phyloP scores from a whole-genome alignment of 306 rosid species.

The Quercus rubra region DNA sequence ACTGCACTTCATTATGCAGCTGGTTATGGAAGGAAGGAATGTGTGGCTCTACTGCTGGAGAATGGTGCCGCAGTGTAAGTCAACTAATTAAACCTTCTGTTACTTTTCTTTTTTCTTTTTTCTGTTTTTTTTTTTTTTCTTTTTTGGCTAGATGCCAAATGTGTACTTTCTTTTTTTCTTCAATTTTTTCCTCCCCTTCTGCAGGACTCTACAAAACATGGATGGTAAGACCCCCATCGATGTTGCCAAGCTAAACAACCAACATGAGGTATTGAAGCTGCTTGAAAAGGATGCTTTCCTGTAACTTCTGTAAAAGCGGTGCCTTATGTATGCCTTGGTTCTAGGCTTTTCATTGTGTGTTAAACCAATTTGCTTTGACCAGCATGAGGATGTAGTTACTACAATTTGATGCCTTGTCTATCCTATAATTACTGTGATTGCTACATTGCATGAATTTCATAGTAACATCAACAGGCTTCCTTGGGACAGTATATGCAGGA shows the following conservation, averaged over 20 bases:
- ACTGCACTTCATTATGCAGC: conserved; percentile 99
- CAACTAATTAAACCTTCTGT: not conserved
- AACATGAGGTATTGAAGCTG: conserved; percentile 81
- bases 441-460: conserved; percentile 15
- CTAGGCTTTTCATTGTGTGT: conserved; percentile 13
- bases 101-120: too few relatives aligned
- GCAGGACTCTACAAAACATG: conserved; percentile 94
- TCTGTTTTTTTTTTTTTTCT: not conserved
- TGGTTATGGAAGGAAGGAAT: conserved; percentile 97
- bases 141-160: not conserved
- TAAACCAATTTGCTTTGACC: conserved; percentile 18
- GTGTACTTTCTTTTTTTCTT: not conserved
- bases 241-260: conserved; percentile 95
- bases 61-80: conserved; percentile 98
- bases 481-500: conserved; percentile 3
- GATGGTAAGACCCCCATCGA: conserved; percentile 98
- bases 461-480: conserved; percentile 8
- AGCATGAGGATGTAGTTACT: conserved; percentile 25
- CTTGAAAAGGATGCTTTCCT: conserved; percentile 97
- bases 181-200: conserved; percentile 13
- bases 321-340: conserved; percentile 5
- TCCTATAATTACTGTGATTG: conserved; percentile 3
- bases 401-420: conserved; percentile 9
- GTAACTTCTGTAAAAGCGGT: conserved; percentile 23
- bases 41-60: conserved; percentile 88